phyloP scores from a whole-genome alignment of 2,329 filamentous ascomycete species.

The Sarocladium kiliense region DNA sequence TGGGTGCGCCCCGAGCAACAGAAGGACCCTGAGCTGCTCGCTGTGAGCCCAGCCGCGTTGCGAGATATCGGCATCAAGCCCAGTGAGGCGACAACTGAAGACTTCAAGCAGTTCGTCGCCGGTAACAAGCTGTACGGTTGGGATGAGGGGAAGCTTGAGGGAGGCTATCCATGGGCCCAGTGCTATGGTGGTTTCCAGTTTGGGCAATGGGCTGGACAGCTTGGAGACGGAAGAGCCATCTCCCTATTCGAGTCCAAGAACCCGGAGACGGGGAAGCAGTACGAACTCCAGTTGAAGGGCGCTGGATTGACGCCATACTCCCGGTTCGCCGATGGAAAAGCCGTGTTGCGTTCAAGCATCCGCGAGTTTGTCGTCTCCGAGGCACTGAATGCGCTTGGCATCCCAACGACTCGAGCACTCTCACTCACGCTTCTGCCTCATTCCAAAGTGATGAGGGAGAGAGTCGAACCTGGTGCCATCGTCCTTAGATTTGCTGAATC shows the following conservation, averaged over 20 bases:
- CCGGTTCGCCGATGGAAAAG: slow-evolving; percentile 92
- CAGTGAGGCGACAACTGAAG: slow-evolving; percentile 63
- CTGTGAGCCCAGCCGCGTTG: slow-evolving; percentile 73
- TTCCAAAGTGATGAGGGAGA: slow-evolving; percentile 70
- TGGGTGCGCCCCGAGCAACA: slow-evolving; percentile 79
- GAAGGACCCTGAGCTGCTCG: slow-evolving; percentile 71
- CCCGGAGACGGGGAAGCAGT: slow-evolving; percentile 62
- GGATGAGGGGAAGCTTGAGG: slow-evolving; percentile 58
- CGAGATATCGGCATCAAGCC: slow-evolving; percentile 70
- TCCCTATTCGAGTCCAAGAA: slow-evolving; percentile 89
- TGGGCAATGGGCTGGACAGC: slow-evolving; percentile 90
- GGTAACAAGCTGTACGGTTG: slow-evolving; percentile 81
- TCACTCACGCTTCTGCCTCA: slow-evolving; percentile 74
- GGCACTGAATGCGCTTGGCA: slow-evolving; percentile 75
- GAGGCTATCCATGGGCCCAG: slow-evolving; percentile 95
- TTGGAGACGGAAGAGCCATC: slow-evolving; percentile 91
- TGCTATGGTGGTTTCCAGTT: slow-evolving; percentile 85
- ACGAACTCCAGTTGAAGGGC: slow-evolving; percentile 92
- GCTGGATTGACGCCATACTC: slow-evolving; percentile 92
- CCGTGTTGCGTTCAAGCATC: slow-evolving; percentile 87
- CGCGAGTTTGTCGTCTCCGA: slow-evolving; percentile 93
- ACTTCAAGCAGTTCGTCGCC: slow-evolving; percentile 72
- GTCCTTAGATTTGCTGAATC: slow-evolving; percentile 86
- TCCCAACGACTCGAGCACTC: slow-evolving; percentile 82
- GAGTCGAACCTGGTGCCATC: slow-evolving; percentile 83